phyloP scores from a whole-genome alignment of 2,329 filamentous ascomycete species.

The Nothophaeocryptopus gaeumannii region DNA sequence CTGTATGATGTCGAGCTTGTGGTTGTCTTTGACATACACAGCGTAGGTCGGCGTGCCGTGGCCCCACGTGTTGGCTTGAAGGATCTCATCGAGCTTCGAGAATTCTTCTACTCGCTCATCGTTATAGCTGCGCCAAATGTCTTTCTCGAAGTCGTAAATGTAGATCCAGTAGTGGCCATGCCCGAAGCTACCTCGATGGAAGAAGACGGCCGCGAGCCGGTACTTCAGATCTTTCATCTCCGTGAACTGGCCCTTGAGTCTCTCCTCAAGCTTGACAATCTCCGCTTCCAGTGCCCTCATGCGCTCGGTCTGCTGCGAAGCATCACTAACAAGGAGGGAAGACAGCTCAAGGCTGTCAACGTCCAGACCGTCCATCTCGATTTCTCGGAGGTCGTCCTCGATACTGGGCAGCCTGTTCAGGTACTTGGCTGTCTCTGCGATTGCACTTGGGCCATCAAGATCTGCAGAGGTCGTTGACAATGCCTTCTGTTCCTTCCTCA shows the following conservation, averaged over 20 bases:
- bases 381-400: constrained; percentile 37
- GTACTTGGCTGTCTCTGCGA: constrained; percentile 39
- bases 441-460: constrained; percentile 29
- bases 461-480: constrained; percentile 22
- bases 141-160: constrained; percentile 80
- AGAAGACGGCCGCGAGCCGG: constrained; percentile 85
- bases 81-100: constrained; percentile 56
- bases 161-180: constrained; percentile 95
- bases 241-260: constrained; percentile 59
- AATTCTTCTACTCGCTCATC: constrained; percentile 75
- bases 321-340: constrained; percentile 45
- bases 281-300: constrained; percentile 39
- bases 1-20: constrained; percentile 59
- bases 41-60: constrained; percentile 77
- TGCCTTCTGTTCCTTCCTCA: constrained; percentile 32
- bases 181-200: constrained; percentile 67
- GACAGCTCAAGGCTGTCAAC: constrained; percentile 42
- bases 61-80: constrained; percentile 60
- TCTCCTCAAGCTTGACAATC: constrained; percentile 48
- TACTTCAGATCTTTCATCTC: constrained; percentile 68
- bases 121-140: constrained; percentile 91
- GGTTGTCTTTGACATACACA: constrained; percentile 72
- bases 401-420: constrained; percentile 43
- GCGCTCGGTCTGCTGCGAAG: constrained; percentile 45
- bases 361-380: constrained; percentile 40